Percentiles rank a stretch among this genome's conserved stretches.
Conservation (phyloP, 768 basidiomycete genomes). For the Lyophyllum atratum region DNA sequence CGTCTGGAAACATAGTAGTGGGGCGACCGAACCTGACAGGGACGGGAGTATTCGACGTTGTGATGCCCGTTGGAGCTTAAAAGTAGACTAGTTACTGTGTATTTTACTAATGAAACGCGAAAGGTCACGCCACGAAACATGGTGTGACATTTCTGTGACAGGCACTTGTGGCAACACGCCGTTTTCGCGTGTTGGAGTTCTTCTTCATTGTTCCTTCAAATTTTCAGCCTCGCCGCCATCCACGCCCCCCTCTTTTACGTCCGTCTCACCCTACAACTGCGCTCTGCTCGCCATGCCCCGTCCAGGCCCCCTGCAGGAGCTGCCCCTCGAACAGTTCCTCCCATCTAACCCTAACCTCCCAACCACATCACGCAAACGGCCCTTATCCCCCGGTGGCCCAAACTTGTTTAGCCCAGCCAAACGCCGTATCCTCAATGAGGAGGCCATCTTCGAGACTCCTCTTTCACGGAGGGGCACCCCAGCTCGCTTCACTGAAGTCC, state of each 20-base stretch:
- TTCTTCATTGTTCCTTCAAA: not conserved
- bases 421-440: slow-evolving; percentile 62
- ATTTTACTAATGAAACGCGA: slow-evolving; percentile 19
- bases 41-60: slow-evolving; percentile 93
- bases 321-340: slow-evolving; percentile 60
- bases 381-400: slow-evolving; percentile 56
- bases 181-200: not conserved
- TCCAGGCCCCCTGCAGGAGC: slow-evolving; percentile 60
- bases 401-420: slow-evolving; percentile 63
- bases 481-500: slow-evolving; percentile 24
- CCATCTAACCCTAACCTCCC: slow-evolving; percentile 31
- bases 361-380: slow-evolving; percentile 52
- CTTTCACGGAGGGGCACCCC: slow-evolving; percentile 20
- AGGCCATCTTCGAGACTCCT: slow-evolving; percentile 47
- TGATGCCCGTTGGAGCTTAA: slow-evolving; percentile 48
- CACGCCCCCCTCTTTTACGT: not conserved
- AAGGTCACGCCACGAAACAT: slow-evolving; percentile 17
- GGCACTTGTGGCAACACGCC: not conserved
- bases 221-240: slow-evolving; percentile 2
- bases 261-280: slow-evolving; percentile 12
- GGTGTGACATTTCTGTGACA: slow-evolving; percentile 16
- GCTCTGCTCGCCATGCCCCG: slow-evolving; percentile 31
- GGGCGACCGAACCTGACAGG: slow-evolving; percentile 88
- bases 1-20: slow-evolving; percentile 89
- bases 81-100: slow-evolving; percentile 9